Conservation (phyloP, 2,329 filamentous ascomycete genomes). For the Xylaria sp. region DNA sequence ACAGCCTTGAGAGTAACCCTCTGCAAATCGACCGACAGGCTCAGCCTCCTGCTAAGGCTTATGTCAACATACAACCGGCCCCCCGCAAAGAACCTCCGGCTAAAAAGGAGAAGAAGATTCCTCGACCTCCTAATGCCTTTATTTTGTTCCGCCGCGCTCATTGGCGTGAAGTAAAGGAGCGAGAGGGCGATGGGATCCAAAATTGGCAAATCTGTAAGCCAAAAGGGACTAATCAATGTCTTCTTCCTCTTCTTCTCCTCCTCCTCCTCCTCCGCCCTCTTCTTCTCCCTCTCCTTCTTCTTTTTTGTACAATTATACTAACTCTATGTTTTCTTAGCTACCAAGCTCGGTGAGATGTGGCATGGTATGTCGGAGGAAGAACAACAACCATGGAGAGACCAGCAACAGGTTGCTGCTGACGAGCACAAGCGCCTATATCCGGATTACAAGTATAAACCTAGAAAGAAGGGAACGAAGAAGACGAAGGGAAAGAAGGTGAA, state of each 20-base stretch:
- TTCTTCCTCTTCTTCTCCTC: too few species aligned
- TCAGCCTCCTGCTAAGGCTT: neutral
- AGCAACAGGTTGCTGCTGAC: neutral
- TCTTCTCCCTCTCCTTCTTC: too few species aligned
- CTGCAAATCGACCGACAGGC: too few species aligned
- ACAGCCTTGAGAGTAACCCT: neutral
- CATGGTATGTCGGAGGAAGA: neutral
- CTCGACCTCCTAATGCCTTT: neutral
- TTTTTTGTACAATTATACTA: neutral
- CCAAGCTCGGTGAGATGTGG: neutral
- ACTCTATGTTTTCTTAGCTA: neutral
- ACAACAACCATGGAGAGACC: neutral
- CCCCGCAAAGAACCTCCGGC: neutral
- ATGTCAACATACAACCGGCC: too few species aligned
- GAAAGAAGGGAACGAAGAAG: neutral
- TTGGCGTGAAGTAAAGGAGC: neutral
- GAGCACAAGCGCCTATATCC: neutral
- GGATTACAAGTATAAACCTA: neutral
- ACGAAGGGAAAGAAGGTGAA: neutral
- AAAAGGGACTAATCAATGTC: neutral
- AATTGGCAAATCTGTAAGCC: neutral
- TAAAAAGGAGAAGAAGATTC: neutral
- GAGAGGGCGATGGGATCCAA: neutral
- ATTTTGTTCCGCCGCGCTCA: neutral
- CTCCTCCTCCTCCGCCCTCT: too few species aligned